Percentiles rank a stretch among this genome's conserved stretches.
Conservation (phyloP, 257 asterid genomes). For the Penstemon newberryi region DNA sequence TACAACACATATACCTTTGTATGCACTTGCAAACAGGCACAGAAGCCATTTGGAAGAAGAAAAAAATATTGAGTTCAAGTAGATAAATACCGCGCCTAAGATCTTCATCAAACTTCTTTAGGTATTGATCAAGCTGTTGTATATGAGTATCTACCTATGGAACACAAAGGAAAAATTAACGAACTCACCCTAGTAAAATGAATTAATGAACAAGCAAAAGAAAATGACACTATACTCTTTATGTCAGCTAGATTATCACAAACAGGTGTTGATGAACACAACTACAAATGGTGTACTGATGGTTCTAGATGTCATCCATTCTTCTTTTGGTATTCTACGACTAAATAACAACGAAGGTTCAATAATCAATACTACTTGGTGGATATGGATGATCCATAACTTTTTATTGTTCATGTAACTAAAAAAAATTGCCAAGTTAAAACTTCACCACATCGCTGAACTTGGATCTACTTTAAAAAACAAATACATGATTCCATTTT, state of each 20-base stretch:
- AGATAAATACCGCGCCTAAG: slow-evolving; percentile 65
- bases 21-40: slow-evolving; percentile 15
- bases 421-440: too few relatives aligned
- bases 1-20: background rate
- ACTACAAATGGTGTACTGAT: background rate
- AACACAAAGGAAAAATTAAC: slow-evolving; percentile 22
- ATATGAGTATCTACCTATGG: slow-evolving; percentile 84
- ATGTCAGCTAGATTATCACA: slow-evolving; percentile 12
- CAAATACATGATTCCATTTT: background rate
- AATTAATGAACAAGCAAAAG: background rate
- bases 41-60: slow-evolving; percentile 8
- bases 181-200: slow-evolving; percentile 12
- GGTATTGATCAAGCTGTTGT: slow-evolving; percentile 91
- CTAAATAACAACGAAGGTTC: background rate
- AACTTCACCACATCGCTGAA: background rate
- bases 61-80: slow-evolving; percentile 14
- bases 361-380: background rate
- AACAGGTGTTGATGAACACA: background rate
- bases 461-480: background rate
- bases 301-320: background rate
- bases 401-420: too few relatives aligned
- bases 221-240: slow-evolving; percentile 12
- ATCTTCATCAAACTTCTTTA: slow-evolving; percentile 87
- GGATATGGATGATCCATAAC: background rate
- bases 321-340: background rate